Percentiles rank a stretch among this genome's conserved stretches.
phyloP scores from a whole-genome alignment of 2,329 filamentous ascomycete species.

The Drechmeria coniospora region DNA sequence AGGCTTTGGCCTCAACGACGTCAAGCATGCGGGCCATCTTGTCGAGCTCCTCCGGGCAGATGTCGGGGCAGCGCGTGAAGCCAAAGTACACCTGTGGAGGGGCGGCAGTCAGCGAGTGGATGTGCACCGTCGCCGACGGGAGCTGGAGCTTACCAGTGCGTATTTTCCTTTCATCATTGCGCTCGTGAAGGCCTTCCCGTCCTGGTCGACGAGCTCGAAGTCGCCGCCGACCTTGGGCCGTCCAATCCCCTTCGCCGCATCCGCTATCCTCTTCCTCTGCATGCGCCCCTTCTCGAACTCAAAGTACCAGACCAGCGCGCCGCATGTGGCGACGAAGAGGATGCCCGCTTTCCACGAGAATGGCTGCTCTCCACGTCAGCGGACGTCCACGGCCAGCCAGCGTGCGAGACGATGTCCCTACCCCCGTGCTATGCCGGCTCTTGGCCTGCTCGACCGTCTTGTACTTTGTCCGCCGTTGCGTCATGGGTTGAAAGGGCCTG shows the following conservation, averaged over 20 bases:
- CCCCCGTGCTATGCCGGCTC: conserved; percentile 40
- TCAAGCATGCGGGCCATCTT: conserved; percentile 98
- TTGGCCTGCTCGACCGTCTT: conserved; percentile 45
- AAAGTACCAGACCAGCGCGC: conserved; percentile 75
- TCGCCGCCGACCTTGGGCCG: conserved; percentile 83
- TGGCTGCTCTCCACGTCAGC: conserved; percentile 39
- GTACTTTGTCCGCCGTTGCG: conserved; percentile 24
- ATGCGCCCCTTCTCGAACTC: conserved; percentile 84
- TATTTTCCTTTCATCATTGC: conserved; percentile 79
- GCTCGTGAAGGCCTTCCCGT: conserved; percentile 63
- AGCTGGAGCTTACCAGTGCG: conserved; percentile 42
- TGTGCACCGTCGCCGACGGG: neutral
- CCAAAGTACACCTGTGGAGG: conserved; percentile 82
- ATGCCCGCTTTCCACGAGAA: conserved; percentile 87
- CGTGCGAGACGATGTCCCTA: conserved; percentile 15
- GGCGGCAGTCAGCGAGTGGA: neutral
- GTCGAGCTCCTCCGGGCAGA: conserved; percentile 96
- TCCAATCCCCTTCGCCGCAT: conserved; percentile 85
- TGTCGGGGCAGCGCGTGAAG: conserved; percentile 96
- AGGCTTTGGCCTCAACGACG: conserved; percentile 37
- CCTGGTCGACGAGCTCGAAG: conserved; percentile 69
- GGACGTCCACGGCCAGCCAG: neutral
- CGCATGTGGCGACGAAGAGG: conserved; percentile 69
- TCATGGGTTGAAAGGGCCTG: conserved; percentile 18
- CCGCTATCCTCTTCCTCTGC: conserved; percentile 74